A percentile compares a stretch with the other conserved stretches of the same genome.
These are phyloP conservation scores for Chaetomidium leptoderma DNA, from an alignment of 495 filamentous ascomycete species.

Conservation along the genomic window DNA sequence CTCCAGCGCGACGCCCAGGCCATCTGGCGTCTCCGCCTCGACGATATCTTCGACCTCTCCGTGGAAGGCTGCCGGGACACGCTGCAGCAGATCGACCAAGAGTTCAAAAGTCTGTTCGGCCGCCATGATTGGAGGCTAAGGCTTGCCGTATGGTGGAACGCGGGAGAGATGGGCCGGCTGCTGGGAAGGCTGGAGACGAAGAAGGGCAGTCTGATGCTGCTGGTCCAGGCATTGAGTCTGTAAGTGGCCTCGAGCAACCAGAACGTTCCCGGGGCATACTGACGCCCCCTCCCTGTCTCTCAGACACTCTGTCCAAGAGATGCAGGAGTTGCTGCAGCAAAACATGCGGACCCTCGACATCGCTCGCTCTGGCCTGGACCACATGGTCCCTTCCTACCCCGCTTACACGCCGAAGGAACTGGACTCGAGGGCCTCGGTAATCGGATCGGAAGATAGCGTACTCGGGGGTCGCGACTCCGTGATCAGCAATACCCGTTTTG, in stretches of 20 bases:
- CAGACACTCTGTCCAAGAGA: not conserved
- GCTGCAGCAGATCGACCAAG: not conserved
- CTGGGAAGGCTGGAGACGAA: conserved; percentile 1
- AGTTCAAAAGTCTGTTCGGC: not conserved
- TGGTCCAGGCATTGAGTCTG: conserved; percentile 1
- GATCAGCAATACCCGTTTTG: not conserved
- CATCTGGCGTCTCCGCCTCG: not conserved
- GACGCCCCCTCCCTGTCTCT: not conserved
- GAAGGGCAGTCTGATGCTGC: not conserved
- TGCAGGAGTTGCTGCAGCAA: conserved; percentile 1
- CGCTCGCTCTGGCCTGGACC: not conserved
- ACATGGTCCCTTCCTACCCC: not conserved
- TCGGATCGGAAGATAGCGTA: not conserved
- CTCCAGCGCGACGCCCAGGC: not conserved
- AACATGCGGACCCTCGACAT: not conserved
- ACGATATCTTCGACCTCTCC: not conserved
- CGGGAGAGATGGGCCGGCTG: not conserved
- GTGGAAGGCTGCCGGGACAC: not conserved
- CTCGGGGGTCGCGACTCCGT: not conserved
- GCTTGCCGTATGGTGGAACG: not conserved
- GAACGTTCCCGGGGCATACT: not conserved
- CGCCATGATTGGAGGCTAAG: not conserved
- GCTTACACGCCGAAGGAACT: not conserved
- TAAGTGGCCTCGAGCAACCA: not conserved
- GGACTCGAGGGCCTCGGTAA: not conserved